Percentiles rank a stretch among this genome's conserved stretches.
Evolutionary conservation across 768 basidiomycete species (phyloP).

Genomic region (Mycena leptocephala): DNA sequence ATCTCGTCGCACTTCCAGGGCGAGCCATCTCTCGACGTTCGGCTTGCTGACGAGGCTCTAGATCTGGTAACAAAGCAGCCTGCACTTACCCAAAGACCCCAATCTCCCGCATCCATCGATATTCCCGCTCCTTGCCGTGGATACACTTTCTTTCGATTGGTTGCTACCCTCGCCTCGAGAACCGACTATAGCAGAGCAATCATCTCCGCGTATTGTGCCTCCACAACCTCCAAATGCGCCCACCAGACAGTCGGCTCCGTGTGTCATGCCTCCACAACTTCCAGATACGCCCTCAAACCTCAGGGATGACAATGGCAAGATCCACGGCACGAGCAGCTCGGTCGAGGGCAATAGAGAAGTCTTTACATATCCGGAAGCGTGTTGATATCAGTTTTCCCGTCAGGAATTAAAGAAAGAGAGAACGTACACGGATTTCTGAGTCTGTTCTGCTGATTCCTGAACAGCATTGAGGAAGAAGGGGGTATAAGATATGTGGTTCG

Average conservation of each 20-base stretch:
- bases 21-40: too few relatives aligned
- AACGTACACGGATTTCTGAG: constrained; percentile 31
- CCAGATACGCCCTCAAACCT: too few relatives aligned
- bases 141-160: background rate
- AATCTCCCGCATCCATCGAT: background rate
- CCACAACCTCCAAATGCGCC: too few relatives aligned
- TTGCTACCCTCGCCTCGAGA: background rate
- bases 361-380: background rate
- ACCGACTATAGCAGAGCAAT: background rate
- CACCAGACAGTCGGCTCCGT: too few relatives aligned
- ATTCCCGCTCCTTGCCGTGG: background rate
- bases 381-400: background rate
- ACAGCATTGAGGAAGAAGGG: constrained; percentile 39
- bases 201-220: background rate
- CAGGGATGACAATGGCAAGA: background rate
- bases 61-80: background rate
- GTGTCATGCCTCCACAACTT: too few relatives aligned
- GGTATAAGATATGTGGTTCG: constrained; percentile 29
- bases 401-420: background rate
- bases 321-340: too few relatives aligned
- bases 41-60: background rate
- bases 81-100: background rate
- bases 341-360: constrained; percentile 38
- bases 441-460: constrained; percentile 24
- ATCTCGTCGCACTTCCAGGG: too few relatives aligned